phyloP scores from a whole-genome alignment of 1,284 basidiomycete genomes.

The Pseudozyma sp. region DNA sequence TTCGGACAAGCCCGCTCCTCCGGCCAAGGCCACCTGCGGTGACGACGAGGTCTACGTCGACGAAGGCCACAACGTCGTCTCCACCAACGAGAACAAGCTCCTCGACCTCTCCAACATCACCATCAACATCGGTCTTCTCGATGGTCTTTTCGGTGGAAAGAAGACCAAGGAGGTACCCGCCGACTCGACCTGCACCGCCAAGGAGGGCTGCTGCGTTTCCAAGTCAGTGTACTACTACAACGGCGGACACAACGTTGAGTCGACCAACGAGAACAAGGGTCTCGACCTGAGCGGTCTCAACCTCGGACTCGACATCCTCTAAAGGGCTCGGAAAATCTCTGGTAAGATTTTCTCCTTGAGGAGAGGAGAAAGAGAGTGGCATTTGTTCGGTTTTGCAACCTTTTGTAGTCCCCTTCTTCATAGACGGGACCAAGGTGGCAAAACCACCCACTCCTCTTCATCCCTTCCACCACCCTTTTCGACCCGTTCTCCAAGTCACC shows the following conservation, averaged over 20 bases:
- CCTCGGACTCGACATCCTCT: constrained; percentile 45
- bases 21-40: constrained; percentile 26
- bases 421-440: background rate
- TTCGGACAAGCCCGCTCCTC: background rate
- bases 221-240: constrained; percentile 48
- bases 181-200: constrained; percentile 25
- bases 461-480: background rate
- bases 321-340: background rate
- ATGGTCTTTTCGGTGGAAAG: constrained; percentile 19
- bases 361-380: background rate
- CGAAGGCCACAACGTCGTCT: constrained; percentile 53
- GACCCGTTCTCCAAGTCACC: background rate
- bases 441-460: background rate
- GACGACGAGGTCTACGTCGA: constrained; percentile 34
- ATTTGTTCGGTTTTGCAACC: too few species aligned
- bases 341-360: background rate
- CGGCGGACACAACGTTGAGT: constrained; percentile 45
- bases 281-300: constrained; percentile 36
- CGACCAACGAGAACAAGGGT: constrained; percentile 43
- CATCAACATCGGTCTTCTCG: constrained; percentile 34
- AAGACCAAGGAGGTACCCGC: constrained; percentile 29
- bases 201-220: constrained; percentile 39
- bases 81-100: constrained; percentile 43
- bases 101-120: constrained; percentile 38
- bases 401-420: background rate